A percentile compares a stretch with the other conserved stretches of the same genome.
Evolutionary conservation across 768 basidiomycete species (phyloP).

Genomic region (Suillus plorans): DNA sequence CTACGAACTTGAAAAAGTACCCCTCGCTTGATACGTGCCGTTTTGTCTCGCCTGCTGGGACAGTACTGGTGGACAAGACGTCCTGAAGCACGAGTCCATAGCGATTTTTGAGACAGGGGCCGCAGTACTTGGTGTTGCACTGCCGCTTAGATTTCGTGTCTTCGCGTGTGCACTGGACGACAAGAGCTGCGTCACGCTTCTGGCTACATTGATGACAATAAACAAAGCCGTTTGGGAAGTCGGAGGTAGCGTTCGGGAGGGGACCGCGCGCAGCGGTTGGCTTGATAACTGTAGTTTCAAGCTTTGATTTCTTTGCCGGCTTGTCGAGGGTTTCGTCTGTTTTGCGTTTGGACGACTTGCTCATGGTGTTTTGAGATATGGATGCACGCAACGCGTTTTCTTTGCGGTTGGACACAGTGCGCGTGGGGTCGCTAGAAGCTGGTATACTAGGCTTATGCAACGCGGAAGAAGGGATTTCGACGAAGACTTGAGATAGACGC

Average conservation of each 20-base stretch:
- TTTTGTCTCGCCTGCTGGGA: conserved; percentile 15
- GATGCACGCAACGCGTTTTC: conserved; percentile 41
- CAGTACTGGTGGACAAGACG: conserved; percentile 41
- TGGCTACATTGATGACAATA: conserved; percentile 75
- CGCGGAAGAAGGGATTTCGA: conserved; percentile 58
- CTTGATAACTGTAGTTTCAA: conserved; percentile 19
- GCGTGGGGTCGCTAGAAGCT: conserved; percentile 20
- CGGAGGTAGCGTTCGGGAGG: conserved; percentile 22
- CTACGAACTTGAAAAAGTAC: conserved; percentile 54
- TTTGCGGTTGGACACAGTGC: conserved; percentile 38
- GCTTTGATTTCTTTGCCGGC: conserved; percentile 22
- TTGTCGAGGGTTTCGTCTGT: conserved; percentile 32
- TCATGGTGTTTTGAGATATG: conserved; percentile 28
- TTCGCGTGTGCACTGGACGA: conserved; percentile 38
- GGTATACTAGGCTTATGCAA: conserved; percentile 24
- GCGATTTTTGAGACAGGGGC: conserved; percentile 62
- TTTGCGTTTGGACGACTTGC: conserved; percentile 50
- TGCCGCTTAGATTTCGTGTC: conserved; percentile 34
- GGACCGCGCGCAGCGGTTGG: conserved; percentile 15
- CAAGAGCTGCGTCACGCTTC: conserved; percentile 50
- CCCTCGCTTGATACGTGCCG: conserved; percentile 30
- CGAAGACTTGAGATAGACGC: conserved; percentile 49
- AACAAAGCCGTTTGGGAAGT: conserved; percentile 40
- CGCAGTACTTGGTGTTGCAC: conserved; percentile 64
- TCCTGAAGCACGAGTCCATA: conserved; percentile 49